Evolutionary conservation across 208 protist genomes (phyloP).

Genomic region (Leishmania mexicana): DNA sequence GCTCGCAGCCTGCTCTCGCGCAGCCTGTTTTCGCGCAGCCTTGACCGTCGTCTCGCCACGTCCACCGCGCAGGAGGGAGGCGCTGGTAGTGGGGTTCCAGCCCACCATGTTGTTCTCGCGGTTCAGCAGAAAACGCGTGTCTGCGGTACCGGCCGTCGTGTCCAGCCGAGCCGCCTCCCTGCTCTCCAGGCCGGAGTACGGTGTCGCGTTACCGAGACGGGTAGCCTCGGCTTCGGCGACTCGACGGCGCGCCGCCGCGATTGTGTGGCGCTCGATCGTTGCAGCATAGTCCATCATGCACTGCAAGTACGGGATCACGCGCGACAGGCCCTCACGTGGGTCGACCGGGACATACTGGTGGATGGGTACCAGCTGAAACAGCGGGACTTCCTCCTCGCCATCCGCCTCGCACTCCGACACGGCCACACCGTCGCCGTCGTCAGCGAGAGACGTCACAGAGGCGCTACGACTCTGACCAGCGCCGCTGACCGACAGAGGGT

Average conservation of each 20-base stretch:
- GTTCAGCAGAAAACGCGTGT: slow-evolving; percentile 27
- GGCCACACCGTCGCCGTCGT: neutral
- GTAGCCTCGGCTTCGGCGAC: neutral
- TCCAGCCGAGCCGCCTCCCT: neutral
- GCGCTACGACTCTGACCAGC: slow-evolving; percentile 5
- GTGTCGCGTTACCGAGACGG: neutral
- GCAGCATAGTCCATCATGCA: slow-evolving; percentile 33
- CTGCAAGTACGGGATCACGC: slow-evolving; percentile 63
- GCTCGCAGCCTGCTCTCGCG: slow-evolving; percentile 3
- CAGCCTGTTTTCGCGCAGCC: slow-evolving; percentile 3
- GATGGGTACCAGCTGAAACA: slow-evolving; percentile 62
- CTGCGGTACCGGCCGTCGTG: neutral
- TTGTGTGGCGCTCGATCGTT: slow-evolving; percentile 18
- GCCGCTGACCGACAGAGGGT: slow-evolving; percentile 3
- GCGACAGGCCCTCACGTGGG: slow-evolving; percentile 35
- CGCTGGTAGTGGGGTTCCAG: slow-evolving; percentile 27
- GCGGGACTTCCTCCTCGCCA: slow-evolving; percentile 32
- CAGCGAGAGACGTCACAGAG: slow-evolving; percentile 9
- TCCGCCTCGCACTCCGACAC: slow-evolving; percentile 25
- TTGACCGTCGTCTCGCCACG: slow-evolving; percentile 3
- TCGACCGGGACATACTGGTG: slow-evolving; percentile 64
- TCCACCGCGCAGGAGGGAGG: slow-evolving; percentile 13
- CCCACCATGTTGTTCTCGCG: slow-evolving; percentile 43
- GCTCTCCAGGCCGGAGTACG: neutral
- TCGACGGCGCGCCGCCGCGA: slow-evolving; percentile 11